Percentiles rank a stretch among this genome's conserved stretches.
Conservation (phyloP, 2,329 filamentous ascomycete genomes). For the Trichoderma atroviride region DNA sequence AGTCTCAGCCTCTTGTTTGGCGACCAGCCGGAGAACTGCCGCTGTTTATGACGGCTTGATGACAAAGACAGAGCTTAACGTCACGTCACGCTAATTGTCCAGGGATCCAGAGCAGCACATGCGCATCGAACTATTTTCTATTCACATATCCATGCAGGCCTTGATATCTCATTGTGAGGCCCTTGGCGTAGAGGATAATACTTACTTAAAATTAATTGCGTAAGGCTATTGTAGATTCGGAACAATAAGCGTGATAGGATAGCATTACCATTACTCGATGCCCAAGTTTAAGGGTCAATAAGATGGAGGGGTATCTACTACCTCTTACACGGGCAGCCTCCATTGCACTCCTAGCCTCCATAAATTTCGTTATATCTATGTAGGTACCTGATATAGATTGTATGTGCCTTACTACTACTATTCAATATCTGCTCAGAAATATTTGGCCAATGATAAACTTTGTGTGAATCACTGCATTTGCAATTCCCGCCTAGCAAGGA, state of each 20-base stretch:
- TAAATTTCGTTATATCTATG: background rate
- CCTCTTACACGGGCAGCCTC: background rate
- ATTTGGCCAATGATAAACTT: background rate
- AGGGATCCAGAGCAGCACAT: background rate
- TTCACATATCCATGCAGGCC: background rate
- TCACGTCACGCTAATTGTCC: background rate
- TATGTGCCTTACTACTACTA: background rate
- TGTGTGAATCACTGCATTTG: background rate
- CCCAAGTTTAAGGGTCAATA: background rate
- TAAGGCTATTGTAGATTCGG: background rate
- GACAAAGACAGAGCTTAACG: slow-evolving; percentile 6
- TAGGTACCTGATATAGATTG: background rate
- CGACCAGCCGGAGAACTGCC: slow-evolving; percentile 17
- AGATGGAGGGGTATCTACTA: background rate
- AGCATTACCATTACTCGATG: background rate
- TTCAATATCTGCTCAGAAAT: background rate
- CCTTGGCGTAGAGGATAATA: background rate
- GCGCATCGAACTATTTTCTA: background rate
- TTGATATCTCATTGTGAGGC: background rate
- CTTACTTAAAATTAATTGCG: background rate
- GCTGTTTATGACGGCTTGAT: slow-evolving; percentile 24
- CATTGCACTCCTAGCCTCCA: background rate
- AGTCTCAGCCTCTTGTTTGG: background rate
- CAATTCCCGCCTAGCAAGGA: background rate
- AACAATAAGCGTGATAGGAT: background rate